phyloP scores from a whole-genome alignment of 371 early-diverging fungal genomes.

The Mucor lusitanicus region DNA sequence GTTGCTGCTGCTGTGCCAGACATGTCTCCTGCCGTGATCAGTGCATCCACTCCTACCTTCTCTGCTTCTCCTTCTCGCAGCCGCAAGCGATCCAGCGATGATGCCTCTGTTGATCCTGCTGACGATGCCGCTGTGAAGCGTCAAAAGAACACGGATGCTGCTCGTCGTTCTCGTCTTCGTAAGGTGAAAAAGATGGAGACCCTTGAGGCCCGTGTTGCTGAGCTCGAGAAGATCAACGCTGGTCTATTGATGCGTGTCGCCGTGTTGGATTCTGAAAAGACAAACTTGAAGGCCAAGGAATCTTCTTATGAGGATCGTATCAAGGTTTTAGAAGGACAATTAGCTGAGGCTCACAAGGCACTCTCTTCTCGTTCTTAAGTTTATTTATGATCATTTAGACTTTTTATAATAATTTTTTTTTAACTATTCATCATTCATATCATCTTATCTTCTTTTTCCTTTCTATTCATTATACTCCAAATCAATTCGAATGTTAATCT shows the following conservation, averaged over 20 bases:
- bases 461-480: background rate
- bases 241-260: conserved; percentile 64
- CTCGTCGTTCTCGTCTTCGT: conserved; percentile 86
- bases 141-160: conserved; percentile 88
- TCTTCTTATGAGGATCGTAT: conserved; percentile 65
- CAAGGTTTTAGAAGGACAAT: conserved; percentile 62
- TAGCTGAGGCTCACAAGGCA: conserved; percentile 66
- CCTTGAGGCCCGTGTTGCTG: conserved; percentile 72
- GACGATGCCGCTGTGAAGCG: conserved; percentile 60
- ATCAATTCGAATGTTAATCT: background rate
- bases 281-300: conserved; percentile 59
- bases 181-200: conserved; percentile 80
- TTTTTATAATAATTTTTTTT: background rate
- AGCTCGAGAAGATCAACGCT: conserved; percentile 75
- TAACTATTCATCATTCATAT: background rate
- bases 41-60: conserved; percentile 27
- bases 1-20: background rate
- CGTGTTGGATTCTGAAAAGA: conserved; percentile 71
- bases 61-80: conserved; percentile 19
- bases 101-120: conserved; percentile 3
- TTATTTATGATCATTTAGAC: background rate
- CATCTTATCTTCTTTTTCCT: conserved; percentile 1
- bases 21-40: conserved; percentile 21
- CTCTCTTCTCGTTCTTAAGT: conserved; percentile 19
- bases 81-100: conserved; percentile 21